Evolutionary conservation across 2,329 filamentous ascomycete genomes (phyloP), one percentile per base, ranked within the genome.

Genomic region (Colletotrichum aenigma): DNA sequence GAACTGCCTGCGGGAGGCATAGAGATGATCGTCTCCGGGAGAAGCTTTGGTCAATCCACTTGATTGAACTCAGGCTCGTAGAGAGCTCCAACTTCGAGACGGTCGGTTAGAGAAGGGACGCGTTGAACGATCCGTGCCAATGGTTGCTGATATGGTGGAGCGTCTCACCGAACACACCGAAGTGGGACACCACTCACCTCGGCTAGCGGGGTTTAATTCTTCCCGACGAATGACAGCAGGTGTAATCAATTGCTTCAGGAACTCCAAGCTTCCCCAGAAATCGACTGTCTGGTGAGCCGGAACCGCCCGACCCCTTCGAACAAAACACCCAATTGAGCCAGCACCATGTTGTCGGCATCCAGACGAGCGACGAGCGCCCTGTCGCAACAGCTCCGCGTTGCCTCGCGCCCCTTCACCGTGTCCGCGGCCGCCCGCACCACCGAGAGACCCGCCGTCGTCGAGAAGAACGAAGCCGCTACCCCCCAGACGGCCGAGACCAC

Each of bases 321-420:
- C 66, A 34, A 36, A 24, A 21, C 34, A 62, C 64, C 43, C 73
- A 75, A 75, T 73, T 73, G 73, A 73, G 64, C 64, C 70, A 68
- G 70, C 71, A 89, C 89, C 70, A 91, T 90, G 83, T 82, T 88
- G 79, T 86, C 86, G 64, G 85, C 84, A 76, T 78, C 85, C 32
- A 81, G 84, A 77, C 85, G 86, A 79, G 82, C 81, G 72, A 84
- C 87, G 71, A 82, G 86, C 71, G 82, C 84, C 78, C 80, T 90
- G 71, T 82, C 87, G 80, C 87, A 87, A 80, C 85, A 84, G 74
- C 79, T 86, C 80, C 86, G 87, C 77, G 81, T 85, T 71, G 83
- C 85, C 68, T 85, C 83, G 78, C 88, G 89, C 71, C 81, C 87
- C 61, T 90, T 92, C 80, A 83, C 86, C 77, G 85, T 85, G 71